phyloP scores from a whole-genome alignment of 441 rosid species.

The Pelargonium cotyledonis region DNA sequence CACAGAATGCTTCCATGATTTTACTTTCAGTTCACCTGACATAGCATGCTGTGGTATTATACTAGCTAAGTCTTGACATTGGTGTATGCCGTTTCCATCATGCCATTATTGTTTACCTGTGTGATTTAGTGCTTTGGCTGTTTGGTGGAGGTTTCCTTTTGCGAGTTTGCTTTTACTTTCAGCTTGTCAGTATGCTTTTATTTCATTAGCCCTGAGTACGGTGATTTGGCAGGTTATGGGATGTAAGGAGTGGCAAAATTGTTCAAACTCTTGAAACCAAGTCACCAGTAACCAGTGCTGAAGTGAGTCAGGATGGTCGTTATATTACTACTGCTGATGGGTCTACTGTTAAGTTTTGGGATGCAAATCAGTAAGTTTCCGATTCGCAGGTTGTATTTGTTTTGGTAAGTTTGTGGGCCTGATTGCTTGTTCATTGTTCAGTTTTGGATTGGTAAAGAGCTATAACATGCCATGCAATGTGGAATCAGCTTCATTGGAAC shows the following conservation, averaged over 20 bases:
- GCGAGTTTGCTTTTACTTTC: not conserved
- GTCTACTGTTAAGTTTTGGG: constrained; percentile 88
- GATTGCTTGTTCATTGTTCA: constrained; percentile 8
- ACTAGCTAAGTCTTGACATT: not conserved
- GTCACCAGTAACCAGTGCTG: constrained; percentile 85
- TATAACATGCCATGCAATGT: constrained; percentile 45
- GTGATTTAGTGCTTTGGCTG: not conserved
- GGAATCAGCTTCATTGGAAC: constrained; percentile 93
- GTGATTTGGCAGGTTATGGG: constrained; percentile 62
- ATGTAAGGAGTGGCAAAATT: constrained; percentile 71
- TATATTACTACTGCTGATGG: constrained; percentile 90
- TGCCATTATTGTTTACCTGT: not conserved
- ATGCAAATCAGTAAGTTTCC: constrained; percentile 76
- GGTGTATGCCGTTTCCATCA: not conserved
- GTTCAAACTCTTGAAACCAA: constrained; percentile 78
- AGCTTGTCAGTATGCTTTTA: not conserved
- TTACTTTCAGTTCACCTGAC: not conserved
- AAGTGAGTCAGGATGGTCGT: constrained; percentile 88
- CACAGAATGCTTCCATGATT: not conserved
- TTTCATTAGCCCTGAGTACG: not conserved
- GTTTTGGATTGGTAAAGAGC: constrained; percentile 30
- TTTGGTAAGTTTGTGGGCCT: constrained; percentile 4
- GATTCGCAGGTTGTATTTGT: not conserved
- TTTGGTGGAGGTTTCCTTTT: not conserved
- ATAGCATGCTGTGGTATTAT: not conserved